These are phyloP conservation scores for Hyaloscypha bicolor DNA, from an alignment of 495 filamentous ascomycete genomes.

Conservation along the genomic window DNA sequence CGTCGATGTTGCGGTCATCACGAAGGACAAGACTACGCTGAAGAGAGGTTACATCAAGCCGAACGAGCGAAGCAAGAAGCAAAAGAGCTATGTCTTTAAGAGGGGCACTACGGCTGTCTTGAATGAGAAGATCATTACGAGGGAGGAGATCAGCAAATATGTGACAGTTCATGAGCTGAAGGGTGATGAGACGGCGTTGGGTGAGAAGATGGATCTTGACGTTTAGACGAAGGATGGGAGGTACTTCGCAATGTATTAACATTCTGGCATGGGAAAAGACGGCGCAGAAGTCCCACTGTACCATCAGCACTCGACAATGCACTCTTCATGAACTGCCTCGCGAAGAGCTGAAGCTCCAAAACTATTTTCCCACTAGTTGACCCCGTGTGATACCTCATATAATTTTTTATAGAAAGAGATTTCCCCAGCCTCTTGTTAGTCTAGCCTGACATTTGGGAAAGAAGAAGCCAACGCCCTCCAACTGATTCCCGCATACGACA, in stretches of 20 bases:
- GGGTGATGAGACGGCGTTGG: slow-evolving; percentile 58
- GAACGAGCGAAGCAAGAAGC: slow-evolving; percentile 89
- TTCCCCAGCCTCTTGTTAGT: neutral
- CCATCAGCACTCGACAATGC: slow-evolving; percentile 11
- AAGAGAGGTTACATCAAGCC: slow-evolving; percentile 89
- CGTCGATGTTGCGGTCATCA: slow-evolving; percentile 95
- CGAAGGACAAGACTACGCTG: slow-evolving; percentile 87
- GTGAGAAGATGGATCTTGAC: slow-evolving; percentile 96
- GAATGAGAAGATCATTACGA: slow-evolving; percentile 90
- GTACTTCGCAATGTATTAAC: slow-evolving; percentile 25
- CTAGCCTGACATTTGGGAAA: neutral
- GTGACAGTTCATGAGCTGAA: slow-evolving; percentile 86
- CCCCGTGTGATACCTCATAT: no score
- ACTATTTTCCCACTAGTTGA: neutral
- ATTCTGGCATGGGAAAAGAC: slow-evolving; percentile 23
- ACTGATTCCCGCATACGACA: neutral
- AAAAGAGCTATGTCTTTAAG: slow-evolving; percentile 87
- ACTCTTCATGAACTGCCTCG: neutral
- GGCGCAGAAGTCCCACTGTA: slow-evolving; percentile 28
- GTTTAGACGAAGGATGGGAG: slow-evolving; percentile 20
- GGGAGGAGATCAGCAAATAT: slow-evolving; percentile 92
- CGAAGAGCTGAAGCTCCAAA: neutral
- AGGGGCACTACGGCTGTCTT: slow-evolving; percentile 90
- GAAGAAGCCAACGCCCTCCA: neutral
- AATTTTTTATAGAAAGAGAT: neutral